These are phyloP conservation scores for Fraxinus nigra DNA, from an alignment of 305 asterid species.

Conservation along the genomic window DNA sequence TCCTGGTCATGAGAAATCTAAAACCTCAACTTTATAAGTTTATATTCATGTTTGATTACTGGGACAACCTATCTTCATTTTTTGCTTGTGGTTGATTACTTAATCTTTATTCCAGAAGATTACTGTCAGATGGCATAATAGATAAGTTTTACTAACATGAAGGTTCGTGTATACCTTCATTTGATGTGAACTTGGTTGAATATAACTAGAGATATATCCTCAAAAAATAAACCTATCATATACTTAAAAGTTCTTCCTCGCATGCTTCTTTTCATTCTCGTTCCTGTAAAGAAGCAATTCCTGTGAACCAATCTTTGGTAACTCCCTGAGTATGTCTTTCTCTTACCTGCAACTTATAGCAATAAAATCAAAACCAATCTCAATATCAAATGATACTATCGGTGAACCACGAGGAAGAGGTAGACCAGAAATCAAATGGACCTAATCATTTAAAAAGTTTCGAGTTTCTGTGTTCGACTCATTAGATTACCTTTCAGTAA, in stretches of 20 bases:
- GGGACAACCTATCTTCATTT: background rate
- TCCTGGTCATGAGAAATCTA: background rate
- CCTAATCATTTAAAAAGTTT: too few species aligned
- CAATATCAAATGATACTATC: too few species aligned
- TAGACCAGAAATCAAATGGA: too few species aligned
- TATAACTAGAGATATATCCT: background rate
- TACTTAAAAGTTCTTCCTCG: background rate
- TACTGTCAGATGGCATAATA: background rate
- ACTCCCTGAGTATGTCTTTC: background rate
- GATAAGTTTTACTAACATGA: background rate
- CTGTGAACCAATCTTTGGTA: background rate
- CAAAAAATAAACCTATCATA: slow-evolving; percentile 1
- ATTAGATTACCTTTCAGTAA: too few species aligned
- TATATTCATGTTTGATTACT: slow-evolving; percentile 9
- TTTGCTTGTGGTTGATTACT: background rate
- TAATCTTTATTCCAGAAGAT: background rate
- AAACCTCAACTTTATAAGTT: background rate
- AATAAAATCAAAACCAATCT: too few species aligned
- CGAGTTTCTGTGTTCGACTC: too few species aligned
- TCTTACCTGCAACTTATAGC: background rate
- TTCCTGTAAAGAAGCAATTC: background rate
- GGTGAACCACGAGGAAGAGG: too few species aligned
- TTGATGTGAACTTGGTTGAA: background rate
- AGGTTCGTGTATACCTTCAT: background rate
- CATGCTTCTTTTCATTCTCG: background rate